Conservation (phyloP, 805 yeast species). For the Yamadazyma ubonensis region DNA sequence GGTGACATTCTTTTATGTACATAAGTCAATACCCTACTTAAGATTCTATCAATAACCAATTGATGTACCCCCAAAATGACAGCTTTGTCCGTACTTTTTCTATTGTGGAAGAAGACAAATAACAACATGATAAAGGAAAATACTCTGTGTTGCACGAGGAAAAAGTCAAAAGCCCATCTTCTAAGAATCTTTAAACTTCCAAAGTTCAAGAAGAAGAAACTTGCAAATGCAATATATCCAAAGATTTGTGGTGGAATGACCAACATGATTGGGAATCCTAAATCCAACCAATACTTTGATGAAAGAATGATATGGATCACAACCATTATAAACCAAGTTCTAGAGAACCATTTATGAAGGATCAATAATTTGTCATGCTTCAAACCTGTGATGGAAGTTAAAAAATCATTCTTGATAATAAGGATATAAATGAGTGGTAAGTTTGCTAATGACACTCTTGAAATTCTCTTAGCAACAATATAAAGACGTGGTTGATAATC, state of each 20-base stretch:
- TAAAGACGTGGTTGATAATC: conserved; percentile 39
- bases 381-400: conserved; percentile 42
- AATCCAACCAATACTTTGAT: conserved; percentile 39
- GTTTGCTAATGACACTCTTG: conserved; percentile 39
- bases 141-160: conserved; percentile 43
- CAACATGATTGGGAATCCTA: conserved; percentile 39
- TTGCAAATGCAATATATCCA: conserved; percentile 45
- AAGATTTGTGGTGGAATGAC: conserved; percentile 50
- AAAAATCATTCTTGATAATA: conserved; percentile 39
- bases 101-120: conserved; percentile 41
- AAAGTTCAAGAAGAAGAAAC: conserved; percentile 36
- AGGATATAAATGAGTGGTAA: conserved; percentile 37
- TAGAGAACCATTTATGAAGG: conserved; percentile 46
- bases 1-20: conserved; percentile 38
- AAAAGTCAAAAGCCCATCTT: conserved; percentile 41
- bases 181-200: conserved; percentile 37
- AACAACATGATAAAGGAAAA: conserved; percentile 43
- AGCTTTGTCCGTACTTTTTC: conserved; percentile 28
- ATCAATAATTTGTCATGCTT: conserved; percentile 38
- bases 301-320: conserved; percentile 36
- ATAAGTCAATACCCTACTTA: conserved; percentile 26
- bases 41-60: conserved; percentile 42
- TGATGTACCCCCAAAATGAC: conserved; percentile 43
- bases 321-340: conserved; percentile 36
- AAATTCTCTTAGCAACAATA: conserved; percentile 43